A percentile compares a stretch with the other conserved stretches of the same genome.
Evolutionary conservation across 306 rosid species (phyloP).

Genomic region (Quillaja saponaria): DNA sequence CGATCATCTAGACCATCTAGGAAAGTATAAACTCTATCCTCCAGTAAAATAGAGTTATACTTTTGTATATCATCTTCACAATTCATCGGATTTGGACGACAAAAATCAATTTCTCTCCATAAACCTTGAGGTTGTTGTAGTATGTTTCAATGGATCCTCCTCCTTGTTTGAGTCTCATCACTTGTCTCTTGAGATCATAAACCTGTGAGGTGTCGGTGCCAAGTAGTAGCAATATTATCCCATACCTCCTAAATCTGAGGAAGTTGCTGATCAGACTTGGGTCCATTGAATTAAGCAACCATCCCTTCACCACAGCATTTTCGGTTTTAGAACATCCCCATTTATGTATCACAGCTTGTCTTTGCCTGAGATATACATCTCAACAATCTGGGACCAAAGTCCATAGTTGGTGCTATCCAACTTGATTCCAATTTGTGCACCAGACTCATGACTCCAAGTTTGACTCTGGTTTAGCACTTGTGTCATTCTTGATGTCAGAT

Average conservation of each 20-base stretch:
- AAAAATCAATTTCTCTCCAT: conserved; percentile 3
- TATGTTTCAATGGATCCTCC: background rate
- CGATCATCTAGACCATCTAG: conserved; percentile 6
- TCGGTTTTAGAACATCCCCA: conserved; percentile 5
- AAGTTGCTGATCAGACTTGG: background rate
- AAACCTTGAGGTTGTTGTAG: background rate
- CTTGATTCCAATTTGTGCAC: background rate
- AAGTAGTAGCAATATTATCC: conserved; percentile 4
- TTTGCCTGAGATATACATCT: conserved; percentile 21
- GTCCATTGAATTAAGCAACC: conserved; percentile 8
- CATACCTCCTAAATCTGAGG: conserved; percentile 1
- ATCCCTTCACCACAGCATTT: background rate
- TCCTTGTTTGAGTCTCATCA: background rate
- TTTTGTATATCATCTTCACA: background rate
- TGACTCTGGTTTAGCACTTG: background rate
- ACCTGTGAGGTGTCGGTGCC: conserved; percentile 8
- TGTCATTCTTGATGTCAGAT: background rate
- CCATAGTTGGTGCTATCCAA: conserved; percentile 13
- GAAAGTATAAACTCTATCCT: conserved; percentile 10
- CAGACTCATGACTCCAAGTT: background rate
- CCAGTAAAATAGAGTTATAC: background rate
- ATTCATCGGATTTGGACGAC: background rate
- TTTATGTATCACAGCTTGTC: conserved; percentile 18
- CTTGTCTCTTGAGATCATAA: background rate
- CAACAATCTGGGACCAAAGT: conserved; percentile 23